Base-by-base conservation (phyloP, 495 filamentous ascomycete species). In the Staphylotrichum longicolle region DNA sequence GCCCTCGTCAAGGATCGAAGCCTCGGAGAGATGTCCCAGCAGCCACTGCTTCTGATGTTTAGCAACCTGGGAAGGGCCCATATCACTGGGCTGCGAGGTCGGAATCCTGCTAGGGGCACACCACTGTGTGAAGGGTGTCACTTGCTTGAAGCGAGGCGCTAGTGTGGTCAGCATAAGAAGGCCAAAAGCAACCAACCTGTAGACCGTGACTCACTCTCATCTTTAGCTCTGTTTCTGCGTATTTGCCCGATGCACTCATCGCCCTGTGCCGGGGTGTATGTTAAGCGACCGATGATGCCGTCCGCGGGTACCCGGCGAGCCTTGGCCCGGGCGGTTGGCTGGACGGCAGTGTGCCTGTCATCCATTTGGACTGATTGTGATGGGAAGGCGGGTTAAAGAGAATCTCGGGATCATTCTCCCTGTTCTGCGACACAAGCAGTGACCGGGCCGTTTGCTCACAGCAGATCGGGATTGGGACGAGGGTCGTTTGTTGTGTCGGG, bases 101-200 rank as follows among this genome's bases (percentile, higher is more conserved):
- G 54, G 44, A 42, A 20, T 57, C 54, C 54, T 46, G n/a, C 60
- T 15, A 27, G 71, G 52, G 51, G 69, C 55, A 55, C 68, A 64
- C 78, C 77, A 80, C 65, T 66, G 69, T 7, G 63, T 64, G 48
- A 66, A 70, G 48, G 69, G 66, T 4, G 73, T 71, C n/a, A 80
- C 66, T 56, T 75, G 72, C 39, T 70, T 75, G 48, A 80, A 76
- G 56, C 66, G 66, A 51, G 75, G 72, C 7, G 70, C 77, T 79
- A 64, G 10, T 12, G 27, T 39, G 45, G 63, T 73, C 61, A 73
- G 68, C 7, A 37, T 11, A 42, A 37, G 44, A 54, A 7, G 35
- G 32, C 20, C 20, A 39, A 5, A 11, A 59, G 9, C 37, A 27
- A 39, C 10, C 46, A 27, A n/a, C 5, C 20, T 32, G 32, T 32